Evolutionary conservation across 2,329 filamentous ascomycete genomes (phyloP), one percentile per base, ranked within the genome.

Genomic region (Talaromyces sp.): DNA sequence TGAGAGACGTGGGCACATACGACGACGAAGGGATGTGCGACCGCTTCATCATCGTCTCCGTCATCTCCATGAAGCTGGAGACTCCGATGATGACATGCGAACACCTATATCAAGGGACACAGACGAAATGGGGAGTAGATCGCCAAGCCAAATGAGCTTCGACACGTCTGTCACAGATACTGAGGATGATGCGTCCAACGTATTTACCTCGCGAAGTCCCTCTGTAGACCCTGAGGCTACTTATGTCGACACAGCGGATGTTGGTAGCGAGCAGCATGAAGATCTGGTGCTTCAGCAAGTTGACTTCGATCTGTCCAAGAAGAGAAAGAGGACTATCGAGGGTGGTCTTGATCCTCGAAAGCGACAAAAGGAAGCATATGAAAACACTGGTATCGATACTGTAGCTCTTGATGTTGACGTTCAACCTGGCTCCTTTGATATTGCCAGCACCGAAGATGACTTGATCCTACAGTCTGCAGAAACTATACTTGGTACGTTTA

Each of bases 91-190:
- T 69, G 93, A 97, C 68, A 86, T 86, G 56, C 80, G 84, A 59
- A 89, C 86, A 39, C 87, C 90, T 13, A 78, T 89, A 58, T 87
- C 86, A 13, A 85, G 89, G 54, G 92, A 93, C 74, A 96, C 91
- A 0, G 93, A 96, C 74, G 93, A 95, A 69, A 88, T 88, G 39
- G 93, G 95, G 67, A 96, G 91, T 68, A 87, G 90, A 49, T 90
- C 90, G 58, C 87, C 89, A 52, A 97, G 91, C 76, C 91, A 90
- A 49, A 83, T 85, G 74, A 86, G 83, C 68, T 81, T 82, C 66
- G 81, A 73, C 43, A 82, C 83, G 17, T 84, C 83, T 37, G 79
- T 82, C 2, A 85, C 82, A 52, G 84, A 85, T 19, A 73, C 74
- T 60, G 76, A 83, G 66, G 85, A 75, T 52, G 73, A 68, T 25